A percentile compares a stretch with the other conserved stretches of the same genome.
These are phyloP conservation scores for Rauvolfia tetraphylla DNA, from an alignment of 257 asterid genomes.

Conservation along the genomic window DNA sequence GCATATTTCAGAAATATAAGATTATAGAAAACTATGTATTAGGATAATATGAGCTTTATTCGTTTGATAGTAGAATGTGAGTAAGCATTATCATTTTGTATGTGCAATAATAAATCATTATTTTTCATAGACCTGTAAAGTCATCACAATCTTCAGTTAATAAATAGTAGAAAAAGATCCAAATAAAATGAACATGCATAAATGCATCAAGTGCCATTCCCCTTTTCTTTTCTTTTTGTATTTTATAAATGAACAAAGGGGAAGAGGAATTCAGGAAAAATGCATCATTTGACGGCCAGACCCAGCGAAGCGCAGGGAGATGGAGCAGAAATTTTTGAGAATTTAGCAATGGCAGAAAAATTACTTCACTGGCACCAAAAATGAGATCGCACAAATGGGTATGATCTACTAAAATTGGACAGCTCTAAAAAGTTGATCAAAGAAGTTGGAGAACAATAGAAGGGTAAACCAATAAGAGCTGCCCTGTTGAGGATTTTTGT, in stretches of 20 bases:
- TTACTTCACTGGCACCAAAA: not conserved
- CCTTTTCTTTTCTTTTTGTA: too few relatives aligned
- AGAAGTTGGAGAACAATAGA: too few relatives aligned
- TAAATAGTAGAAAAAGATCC: not conserved
- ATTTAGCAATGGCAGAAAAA: not conserved
- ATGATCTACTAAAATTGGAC: not conserved
- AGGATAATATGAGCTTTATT: slow-evolving; percentile 18
- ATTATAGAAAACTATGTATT: slow-evolving; percentile 28
- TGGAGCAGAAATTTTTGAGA: not conserved
- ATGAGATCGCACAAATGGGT: not conserved
- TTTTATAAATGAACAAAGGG: too few relatives aligned
- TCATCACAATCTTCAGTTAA: not conserved
- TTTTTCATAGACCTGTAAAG: not conserved
- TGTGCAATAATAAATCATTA: slow-evolving; percentile 3
- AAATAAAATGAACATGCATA: not conserved
- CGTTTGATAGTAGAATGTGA: slow-evolving; percentile 1
- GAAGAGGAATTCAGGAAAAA: too few relatives aligned
- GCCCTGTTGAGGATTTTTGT: not conserved
- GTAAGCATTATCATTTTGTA: slow-evolving; percentile 11
- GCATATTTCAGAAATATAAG: slow-evolving; percentile 30
- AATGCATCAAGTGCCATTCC: not conserved
- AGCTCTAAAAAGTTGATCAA: not conserved
- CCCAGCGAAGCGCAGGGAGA: too few relatives aligned
- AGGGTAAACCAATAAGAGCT: not conserved
- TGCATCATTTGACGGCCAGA: too few relatives aligned